phyloP scores from a whole-genome alignment of 2,329 filamentous ascomycete genomes.

The Penicillium sp. region DNA sequence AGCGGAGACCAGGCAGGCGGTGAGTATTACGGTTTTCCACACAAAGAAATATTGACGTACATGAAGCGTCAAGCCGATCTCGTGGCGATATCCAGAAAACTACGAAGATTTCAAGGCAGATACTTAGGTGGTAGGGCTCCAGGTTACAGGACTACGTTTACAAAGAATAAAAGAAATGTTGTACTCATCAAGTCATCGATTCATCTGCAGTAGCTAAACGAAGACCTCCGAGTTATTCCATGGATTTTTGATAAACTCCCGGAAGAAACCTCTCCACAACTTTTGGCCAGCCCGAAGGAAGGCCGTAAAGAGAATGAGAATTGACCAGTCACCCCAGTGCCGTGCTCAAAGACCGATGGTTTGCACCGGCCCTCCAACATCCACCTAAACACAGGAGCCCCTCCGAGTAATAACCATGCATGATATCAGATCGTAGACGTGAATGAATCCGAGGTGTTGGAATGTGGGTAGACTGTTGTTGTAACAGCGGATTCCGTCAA shows the following conservation, averaged over 20 bases:
- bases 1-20: conserved; percentile 25
- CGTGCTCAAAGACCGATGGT: conserved; percentile 16
- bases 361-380: conserved; percentile 30
- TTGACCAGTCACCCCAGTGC: conserved; percentile 38
- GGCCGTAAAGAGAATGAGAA: conserved; percentile 22
- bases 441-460: conserved; percentile 30
- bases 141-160: neutral
- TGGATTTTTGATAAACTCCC: conserved; percentile 36
- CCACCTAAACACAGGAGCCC: conserved; percentile 34
- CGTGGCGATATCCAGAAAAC: neutral
- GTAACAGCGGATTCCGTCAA: conserved; percentile 32
- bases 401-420: conserved; percentile 28
- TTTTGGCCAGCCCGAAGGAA: conserved; percentile 18
- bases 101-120: neutral
- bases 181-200: conserved; percentile 26
- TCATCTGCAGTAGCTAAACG: conserved; percentile 27
- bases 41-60: conserved; percentile 15
- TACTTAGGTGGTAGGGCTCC: neutral
- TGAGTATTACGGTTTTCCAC: conserved; percentile 14
- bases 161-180: neutral
- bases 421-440: conserved; percentile 29
- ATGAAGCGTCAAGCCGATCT: neutral
- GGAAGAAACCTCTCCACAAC: conserved; percentile 37
- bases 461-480: conserved; percentile 19
- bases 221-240: conserved; percentile 24